Evolutionary conservation across 2,329 filamentous ascomycete genomes (phyloP), one percentile per base, ranked within the genome.

Genomic region (Neurospora sp.): DNA sequence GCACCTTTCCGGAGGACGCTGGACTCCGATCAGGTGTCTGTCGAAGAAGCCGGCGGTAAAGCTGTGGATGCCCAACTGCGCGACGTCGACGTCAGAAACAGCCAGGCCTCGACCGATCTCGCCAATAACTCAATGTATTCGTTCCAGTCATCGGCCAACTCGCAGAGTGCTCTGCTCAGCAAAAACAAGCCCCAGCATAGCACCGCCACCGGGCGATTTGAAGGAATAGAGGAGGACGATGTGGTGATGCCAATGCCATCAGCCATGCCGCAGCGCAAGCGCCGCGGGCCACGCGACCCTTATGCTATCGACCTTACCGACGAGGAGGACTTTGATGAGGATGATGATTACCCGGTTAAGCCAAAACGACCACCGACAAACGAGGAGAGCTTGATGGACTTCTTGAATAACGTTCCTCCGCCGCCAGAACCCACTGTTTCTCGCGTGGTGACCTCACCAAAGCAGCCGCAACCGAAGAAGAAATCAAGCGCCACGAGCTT

Each of bases 231-330:
- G 38, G 83, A 86, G 2, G 84, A 84, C 1, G 82, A 86, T 67
- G 84, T 84, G 76, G 72, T 84, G 79, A 62, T 36, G 52, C 23
- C 23, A 10, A 62, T 62, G 52, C 52, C 52, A 3, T 62, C 52
- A 36, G 52, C 15, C 8, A 85, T 89, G 77, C 90, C 92, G 5
- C 86, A 88, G 75, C 88, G 91, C 69, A 97, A 92, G 76, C 92
- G 90, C 66, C 87, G 90, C 66, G 89, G 93, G 38, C 88, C 93
- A 68, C 91, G 88, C 70, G 96, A 99, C 76, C 96, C 95, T 0
- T 98, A 98, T 74, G 93, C 93, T n/a, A 93, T 98, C 73, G 94
- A 97, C 76, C 83, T 89, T 38, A 91, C 90, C 75, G 90, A 93
- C 70, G 88, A 91, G 69, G 89, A 89, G 4, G 84, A 89, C 9